These are phyloP conservation scores for Fomitiporia mediterranea DNA, from an alignment of 1,284 basidiomycete species.

Conservation along the genomic window DNA sequence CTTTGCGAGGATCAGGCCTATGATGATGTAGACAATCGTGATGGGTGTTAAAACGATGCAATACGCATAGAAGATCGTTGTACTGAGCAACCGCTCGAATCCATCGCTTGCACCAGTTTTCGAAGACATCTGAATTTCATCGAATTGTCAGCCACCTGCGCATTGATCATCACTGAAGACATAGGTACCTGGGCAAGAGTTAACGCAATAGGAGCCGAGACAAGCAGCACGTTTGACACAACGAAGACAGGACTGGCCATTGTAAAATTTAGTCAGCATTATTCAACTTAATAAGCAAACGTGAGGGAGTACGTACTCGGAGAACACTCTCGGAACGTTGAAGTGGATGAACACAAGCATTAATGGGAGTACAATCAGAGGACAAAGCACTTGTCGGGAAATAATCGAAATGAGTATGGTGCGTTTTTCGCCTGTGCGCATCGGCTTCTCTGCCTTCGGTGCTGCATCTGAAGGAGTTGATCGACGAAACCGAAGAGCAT, in stretches of 20 bases:
- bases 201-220: constrained; percentile 77
- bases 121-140: constrained; percentile 58
- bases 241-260: constrained; percentile 73
- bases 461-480: not conserved
- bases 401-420: constrained; percentile 80
- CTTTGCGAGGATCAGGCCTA: constrained; percentile 61
- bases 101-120: constrained; percentile 83
- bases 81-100: constrained; percentile 84
- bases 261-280: constrained; percentile 16
- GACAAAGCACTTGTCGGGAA: constrained; percentile 84
- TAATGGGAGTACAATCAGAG: constrained; percentile 72
- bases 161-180: not conserved
- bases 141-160: not conserved
- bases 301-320: constrained; percentile 53
- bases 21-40: constrained; percentile 69
- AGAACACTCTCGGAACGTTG: constrained; percentile 61
- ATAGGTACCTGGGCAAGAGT: constrained; percentile 66
- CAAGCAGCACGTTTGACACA: constrained; percentile 69
- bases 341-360: constrained; percentile 58
- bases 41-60: constrained; percentile 78
- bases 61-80: constrained; percentile 80
- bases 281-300: not conserved
- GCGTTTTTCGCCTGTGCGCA: constrained; percentile 63
- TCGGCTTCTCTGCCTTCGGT: not conserved
- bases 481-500: constrained; percentile 32